Conservation (phyloP, 305 asterid genomes). For the Solanum hybrid region DNA sequence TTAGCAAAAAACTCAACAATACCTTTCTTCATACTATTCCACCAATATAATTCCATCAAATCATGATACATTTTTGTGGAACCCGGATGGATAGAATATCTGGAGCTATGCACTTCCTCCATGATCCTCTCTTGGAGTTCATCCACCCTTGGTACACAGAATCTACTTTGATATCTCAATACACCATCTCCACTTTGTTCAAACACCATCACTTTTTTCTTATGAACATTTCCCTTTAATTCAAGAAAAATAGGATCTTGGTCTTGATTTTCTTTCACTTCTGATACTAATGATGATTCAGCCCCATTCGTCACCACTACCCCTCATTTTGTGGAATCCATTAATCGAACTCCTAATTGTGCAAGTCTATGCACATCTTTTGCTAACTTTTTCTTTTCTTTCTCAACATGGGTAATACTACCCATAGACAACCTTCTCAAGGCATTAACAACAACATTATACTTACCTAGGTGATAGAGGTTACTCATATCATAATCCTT, state of each 20-base stretch:
- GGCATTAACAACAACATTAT: background rate
- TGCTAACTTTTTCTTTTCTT: background rate
- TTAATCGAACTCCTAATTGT: background rate
- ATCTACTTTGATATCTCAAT: background rate
- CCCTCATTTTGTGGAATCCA: background rate
- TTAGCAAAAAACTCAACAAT: background rate
- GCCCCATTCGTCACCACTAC: background rate
- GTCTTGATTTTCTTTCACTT: background rate
- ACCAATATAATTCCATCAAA: background rate
- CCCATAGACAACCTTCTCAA: background rate
- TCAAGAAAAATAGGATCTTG: background rate
- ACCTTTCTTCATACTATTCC: background rate
- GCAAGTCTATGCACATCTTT: background rate
- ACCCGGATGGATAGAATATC: background rate
- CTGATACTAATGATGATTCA: background rate
- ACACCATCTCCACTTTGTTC: background rate
- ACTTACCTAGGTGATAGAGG: background rate
- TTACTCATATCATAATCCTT: background rate
- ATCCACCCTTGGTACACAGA: background rate
- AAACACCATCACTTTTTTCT: background rate
- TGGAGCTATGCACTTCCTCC: background rate
- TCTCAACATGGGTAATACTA: background rate
- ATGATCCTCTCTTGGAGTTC: background rate
- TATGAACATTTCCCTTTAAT: background rate
- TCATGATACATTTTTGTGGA: too few relatives aligned